Conservation (phyloP, 2,329 filamentous ascomycete genomes). For the Diplodia corticola region DNA sequence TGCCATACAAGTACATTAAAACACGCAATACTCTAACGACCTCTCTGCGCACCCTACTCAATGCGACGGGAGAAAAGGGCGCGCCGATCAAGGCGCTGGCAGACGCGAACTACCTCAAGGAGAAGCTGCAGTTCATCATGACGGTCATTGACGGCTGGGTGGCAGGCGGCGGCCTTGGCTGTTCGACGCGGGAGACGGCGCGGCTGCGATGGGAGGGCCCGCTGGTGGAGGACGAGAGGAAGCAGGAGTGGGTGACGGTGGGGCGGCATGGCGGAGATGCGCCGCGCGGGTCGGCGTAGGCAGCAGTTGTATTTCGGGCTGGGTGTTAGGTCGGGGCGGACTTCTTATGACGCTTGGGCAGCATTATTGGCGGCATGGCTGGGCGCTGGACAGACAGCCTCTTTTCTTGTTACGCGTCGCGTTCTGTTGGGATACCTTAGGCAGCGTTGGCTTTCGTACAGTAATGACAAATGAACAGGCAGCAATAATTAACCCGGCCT, state of each 20-base stretch:
- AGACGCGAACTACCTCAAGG: slow-evolving; percentile 69
- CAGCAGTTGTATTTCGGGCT: slow-evolving; percentile 14
- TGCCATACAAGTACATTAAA: slow-evolving; percentile 67
- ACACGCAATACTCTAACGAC: slow-evolving; percentile 71
- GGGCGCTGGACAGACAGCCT: slow-evolving; percentile 13
- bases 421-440: slow-evolving; percentile 5
- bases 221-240: slow-evolving; percentile 46
- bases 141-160: slow-evolving; percentile 71
- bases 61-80: slow-evolving; percentile 52
- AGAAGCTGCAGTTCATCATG: slow-evolving; percentile 73
- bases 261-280: slow-evolving; percentile 51
- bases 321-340: background rate
- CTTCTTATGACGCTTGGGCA: slow-evolving; percentile 19
- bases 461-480: slow-evolving; percentile 11
- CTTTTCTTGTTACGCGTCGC: background rate
- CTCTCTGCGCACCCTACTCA: slow-evolving; percentile 70
- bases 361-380: slow-evolving; percentile 20
- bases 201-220: slow-evolving; percentile 47
- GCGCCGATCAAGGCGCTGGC: slow-evolving; percentile 58
- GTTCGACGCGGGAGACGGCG: slow-evolving; percentile 38
- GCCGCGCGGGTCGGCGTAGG: slow-evolving; percentile 23
- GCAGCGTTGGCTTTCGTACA: background rate
- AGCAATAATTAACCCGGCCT: background rate
- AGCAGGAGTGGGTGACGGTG: slow-evolving; percentile 51
- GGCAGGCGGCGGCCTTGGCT: slow-evolving; percentile 66